These are phyloP conservation scores for Evernia prunastri DNA, from an alignment of 495 filamentous ascomycete genomes.

Conservation along the genomic window DNA sequence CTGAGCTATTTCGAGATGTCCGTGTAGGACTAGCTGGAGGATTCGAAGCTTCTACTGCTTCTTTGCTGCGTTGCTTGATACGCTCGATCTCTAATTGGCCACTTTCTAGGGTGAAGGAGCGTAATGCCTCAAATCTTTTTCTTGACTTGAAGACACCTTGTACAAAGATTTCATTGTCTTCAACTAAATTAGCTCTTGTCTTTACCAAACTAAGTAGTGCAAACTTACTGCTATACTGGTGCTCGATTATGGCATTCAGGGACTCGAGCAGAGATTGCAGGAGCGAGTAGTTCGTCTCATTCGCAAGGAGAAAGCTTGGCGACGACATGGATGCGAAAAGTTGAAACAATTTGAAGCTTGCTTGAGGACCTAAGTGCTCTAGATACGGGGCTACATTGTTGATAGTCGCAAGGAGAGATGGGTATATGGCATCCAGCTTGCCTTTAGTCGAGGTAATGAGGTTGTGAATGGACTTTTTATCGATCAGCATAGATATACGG, in stretches of 20 bases:
- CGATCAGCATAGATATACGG: slow-evolving; percentile 31
- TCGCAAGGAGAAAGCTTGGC: slow-evolving; percentile 88
- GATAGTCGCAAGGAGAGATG: slow-evolving; percentile 83
- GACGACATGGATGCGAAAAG: slow-evolving; percentile 92
- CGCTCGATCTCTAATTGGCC: slow-evolving; percentile 90
- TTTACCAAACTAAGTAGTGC: slow-evolving; percentile 5
- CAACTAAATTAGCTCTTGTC: slow-evolving; percentile 18
- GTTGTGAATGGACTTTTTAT: slow-evolving; percentile 72
- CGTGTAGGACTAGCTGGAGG: slow-evolving; percentile 33
- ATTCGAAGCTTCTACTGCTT: slow-evolving; percentile 40
- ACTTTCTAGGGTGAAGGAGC: slow-evolving; percentile 90
- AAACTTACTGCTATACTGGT: slow-evolving; percentile 72
- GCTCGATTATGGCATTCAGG: slow-evolving; percentile 87
- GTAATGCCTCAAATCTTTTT: slow-evolving; percentile 80
- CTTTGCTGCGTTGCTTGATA: slow-evolving; percentile 66
- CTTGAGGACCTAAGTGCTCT: slow-evolving; percentile 63
- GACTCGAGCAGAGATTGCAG: slow-evolving; percentile 80
- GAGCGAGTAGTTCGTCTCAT: slow-evolving; percentile 83
- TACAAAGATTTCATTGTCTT: slow-evolving; percentile 78
- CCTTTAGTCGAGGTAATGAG: slow-evolving; percentile 90
- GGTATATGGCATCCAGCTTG: slow-evolving; percentile 86
- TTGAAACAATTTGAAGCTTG: slow-evolving; percentile 78
- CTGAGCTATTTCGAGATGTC: slow-evolving; percentile 53
- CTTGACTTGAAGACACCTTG: slow-evolving; percentile 72
- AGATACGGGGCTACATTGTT: slow-evolving; percentile 87